Evolutionary conservation across 2,329 filamentous ascomycete genomes (phyloP).

Genomic region (Botrytis hyacinthi): DNA sequence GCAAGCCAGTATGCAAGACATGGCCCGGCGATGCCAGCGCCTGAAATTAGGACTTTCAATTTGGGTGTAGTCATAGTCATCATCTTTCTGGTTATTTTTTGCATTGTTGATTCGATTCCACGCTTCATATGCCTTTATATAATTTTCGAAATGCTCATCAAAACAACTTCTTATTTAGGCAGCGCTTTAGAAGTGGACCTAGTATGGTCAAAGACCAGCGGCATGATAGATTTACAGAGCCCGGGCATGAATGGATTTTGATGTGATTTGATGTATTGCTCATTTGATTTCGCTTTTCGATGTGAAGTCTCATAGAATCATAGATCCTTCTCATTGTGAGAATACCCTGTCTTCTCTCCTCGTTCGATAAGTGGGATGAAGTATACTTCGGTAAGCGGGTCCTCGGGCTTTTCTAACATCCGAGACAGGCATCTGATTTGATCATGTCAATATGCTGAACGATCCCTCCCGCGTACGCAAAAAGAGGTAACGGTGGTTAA

Average conservation of each 20-base stretch:
- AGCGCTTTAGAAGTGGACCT: not conserved
- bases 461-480: not conserved
- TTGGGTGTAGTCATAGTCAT: not conserved
- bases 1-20: constrained; percentile 52
- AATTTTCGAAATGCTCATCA: not conserved
- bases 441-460: not conserved
- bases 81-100: not conserved
- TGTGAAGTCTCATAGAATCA: not conserved
- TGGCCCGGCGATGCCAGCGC: constrained; percentile 41
- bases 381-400: not conserved
- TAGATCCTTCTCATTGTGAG: not conserved
- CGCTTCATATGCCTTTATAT: not conserved
- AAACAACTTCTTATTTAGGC: not conserved
- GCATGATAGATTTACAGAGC: not conserved
- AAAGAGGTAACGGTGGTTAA: not conserved
- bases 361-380: not conserved
- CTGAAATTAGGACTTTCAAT: constrained; percentile 38
- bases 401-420: not conserved
- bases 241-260: not conserved
- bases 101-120: not conserved
- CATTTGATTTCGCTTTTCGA: not conserved
- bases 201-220: not conserved
- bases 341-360: not conserved
- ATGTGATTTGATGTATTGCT: not conserved
- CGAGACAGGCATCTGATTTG: not conserved